Evolutionary conservation across 768 basidiomycete genomes (phyloP).

Genomic region (Russula emetica): DNA sequence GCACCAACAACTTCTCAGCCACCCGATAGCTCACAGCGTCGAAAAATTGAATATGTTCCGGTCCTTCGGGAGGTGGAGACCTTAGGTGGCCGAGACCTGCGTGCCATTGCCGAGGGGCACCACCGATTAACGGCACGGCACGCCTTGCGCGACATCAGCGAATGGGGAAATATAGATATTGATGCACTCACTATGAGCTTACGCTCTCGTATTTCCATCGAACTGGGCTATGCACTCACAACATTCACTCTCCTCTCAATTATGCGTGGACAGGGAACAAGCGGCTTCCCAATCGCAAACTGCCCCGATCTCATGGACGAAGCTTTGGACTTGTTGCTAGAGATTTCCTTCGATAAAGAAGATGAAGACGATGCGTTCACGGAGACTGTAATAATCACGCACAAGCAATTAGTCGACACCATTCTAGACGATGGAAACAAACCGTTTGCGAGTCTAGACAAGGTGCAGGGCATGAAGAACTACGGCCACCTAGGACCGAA

Average conservation of each 20-base stretch:
- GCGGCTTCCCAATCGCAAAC: slow-evolving; percentile 71
- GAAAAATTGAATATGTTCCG: slow-evolving; percentile 87
- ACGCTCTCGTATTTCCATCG: slow-evolving; percentile 75
- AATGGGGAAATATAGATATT: slow-evolving; percentile 87
- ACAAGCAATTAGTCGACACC: slow-evolving; percentile 57
- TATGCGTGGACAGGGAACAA: slow-evolving; percentile 61
- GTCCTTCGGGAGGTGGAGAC: slow-evolving; percentile 70
- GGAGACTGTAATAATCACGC: slow-evolving; percentile 46
- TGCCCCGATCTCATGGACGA: slow-evolving; percentile 83
- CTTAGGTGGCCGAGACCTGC: slow-evolving; percentile 77
- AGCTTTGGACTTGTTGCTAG: slow-evolving; percentile 80
- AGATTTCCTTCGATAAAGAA: slow-evolving; percentile 63
- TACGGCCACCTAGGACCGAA: slow-evolving; percentile 45
- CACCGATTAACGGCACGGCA: slow-evolving; percentile 45
- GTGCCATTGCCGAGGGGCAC: slow-evolving; percentile 59
- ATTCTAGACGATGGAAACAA: slow-evolving; percentile 55
- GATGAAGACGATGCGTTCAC: slow-evolving; percentile 29
- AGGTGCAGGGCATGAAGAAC: slow-evolving; percentile 49
- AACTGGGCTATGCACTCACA: slow-evolving; percentile 87
- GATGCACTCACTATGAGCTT: slow-evolving; percentile 92
- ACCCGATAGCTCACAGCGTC: slow-evolving; percentile 48
- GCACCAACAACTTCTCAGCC: slow-evolving; percentile 12
- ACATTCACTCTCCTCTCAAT: slow-evolving; percentile 78
- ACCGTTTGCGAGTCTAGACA: slow-evolving; percentile 55
- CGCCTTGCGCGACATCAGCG: slow-evolving; percentile 65